A percentile compares a stretch with the other conserved stretches of the same genome.
Conservation (phyloP, 305 asterid species). For the Rubia occidens region DNA sequence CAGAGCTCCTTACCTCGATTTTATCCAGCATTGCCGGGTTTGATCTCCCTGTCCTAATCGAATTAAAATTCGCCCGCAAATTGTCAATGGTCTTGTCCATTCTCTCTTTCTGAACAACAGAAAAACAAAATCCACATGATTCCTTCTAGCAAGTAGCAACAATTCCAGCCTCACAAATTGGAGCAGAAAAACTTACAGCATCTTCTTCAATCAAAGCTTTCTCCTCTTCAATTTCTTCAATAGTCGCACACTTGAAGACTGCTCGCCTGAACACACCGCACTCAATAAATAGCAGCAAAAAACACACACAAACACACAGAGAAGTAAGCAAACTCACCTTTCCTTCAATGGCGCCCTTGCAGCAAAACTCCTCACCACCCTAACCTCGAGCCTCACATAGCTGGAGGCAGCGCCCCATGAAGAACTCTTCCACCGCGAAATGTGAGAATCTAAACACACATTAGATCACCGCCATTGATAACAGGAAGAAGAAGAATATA, state of each 20-base stretch:
- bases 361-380: conserved; percentile 30
- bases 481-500: neutral
- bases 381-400: conserved; percentile 47
- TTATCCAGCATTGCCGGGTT: conserved; percentile 85
- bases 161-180: neutral
- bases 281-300: neutral
- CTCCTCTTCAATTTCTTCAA: conserved; percentile 85
- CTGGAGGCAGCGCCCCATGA: conserved; percentile 52
- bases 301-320: neutral
- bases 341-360: conserved; percentile 32
- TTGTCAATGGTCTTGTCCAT: conserved; percentile 84
- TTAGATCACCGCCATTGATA: neutral
- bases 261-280: conserved; percentile 41
- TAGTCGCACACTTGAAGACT: conserved; percentile 60
- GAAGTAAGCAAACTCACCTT: conserved; percentile 35
- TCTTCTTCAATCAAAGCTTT: conserved; percentile 65
- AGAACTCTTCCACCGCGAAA: conserved; percentile 22
- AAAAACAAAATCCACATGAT: neutral
- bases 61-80: conserved; percentile 56
- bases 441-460: conserved; percentile 34
- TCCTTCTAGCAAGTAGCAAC: neutral
- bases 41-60: conserved; percentile 88
- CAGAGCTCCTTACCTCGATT: conserved; percentile 44
- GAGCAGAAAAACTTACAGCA: conserved; percentile 38
- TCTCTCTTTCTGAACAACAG: conserved; percentile 50